phyloP scores from a whole-genome alignment of 257 asterid species.

The Solanum chilense region DNA sequence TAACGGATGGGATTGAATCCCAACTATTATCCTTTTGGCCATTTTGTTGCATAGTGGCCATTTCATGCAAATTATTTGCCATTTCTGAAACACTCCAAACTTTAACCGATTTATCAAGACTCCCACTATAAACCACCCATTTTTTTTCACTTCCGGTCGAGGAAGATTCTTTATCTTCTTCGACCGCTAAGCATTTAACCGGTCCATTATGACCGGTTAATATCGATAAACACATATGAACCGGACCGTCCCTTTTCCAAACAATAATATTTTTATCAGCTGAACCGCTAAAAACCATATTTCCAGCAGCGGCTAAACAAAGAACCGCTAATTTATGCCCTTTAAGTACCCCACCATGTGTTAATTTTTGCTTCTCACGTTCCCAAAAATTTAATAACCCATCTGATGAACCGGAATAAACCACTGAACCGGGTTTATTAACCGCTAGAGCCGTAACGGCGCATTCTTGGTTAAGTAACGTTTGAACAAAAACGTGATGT shows the following conservation, averaged over 20 bases:
- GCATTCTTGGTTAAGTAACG: slow-evolving; percentile 47
- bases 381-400: slow-evolving; percentile 80
- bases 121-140: slow-evolving; percentile 77
- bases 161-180: slow-evolving; percentile 27
- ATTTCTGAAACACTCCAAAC: slow-evolving; percentile 76
- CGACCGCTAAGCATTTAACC: slow-evolving; percentile 63
- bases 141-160: slow-evolving; percentile 21
- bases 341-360: slow-evolving; percentile 60
- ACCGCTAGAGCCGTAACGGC: slow-evolving; percentile 71
- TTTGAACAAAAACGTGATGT: slow-evolving; percentile 29
- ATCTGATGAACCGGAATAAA: slow-evolving; percentile 62
- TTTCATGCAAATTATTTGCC: slow-evolving; percentile 35
- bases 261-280: slow-evolving; percentile 72
- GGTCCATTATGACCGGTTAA: slow-evolving; percentile 82
- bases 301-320: slow-evolving; percentile 52
- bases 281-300: slow-evolving; percentile 56
- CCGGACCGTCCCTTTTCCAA: slow-evolving; percentile 55
- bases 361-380: slow-evolving; percentile 32
- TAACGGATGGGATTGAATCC: slow-evolving; percentile 48
- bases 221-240: slow-evolving; percentile 54
- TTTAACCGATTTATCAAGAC: slow-evolving; percentile 72
- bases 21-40: slow-evolving; percentile 21
- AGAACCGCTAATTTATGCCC: slow-evolving; percentile 81
- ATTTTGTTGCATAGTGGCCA: neutral
- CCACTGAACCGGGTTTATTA: slow-evolving; percentile 24